Conservation (phyloP, 371 early-diverging fungal genomes). For the Rhizopus sp. region DNA sequence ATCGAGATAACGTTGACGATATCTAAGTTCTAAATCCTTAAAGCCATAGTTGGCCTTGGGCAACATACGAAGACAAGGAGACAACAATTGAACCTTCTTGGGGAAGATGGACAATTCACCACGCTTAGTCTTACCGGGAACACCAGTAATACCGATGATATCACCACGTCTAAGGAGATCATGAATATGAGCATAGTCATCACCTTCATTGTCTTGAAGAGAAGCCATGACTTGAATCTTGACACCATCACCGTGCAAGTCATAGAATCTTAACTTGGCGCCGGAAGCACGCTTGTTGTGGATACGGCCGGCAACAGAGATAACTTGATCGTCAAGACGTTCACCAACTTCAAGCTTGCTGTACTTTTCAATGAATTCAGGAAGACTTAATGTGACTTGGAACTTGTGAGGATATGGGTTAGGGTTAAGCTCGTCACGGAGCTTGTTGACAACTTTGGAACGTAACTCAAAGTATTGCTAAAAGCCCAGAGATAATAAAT, state of each 20-base stretch:
- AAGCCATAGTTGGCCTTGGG: constrained; percentile 97
- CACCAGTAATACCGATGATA: constrained; percentile 96
- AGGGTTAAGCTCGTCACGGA: constrained; percentile 77
- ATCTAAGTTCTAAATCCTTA: constrained; percentile 95
- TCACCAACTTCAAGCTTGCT: constrained; percentile 71
- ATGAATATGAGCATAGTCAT: constrained; percentile 80
- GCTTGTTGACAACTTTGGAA: constrained; percentile 78
- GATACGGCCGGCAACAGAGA: constrained; percentile 86
- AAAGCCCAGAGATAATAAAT: not conserved
- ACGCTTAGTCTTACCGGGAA: constrained; percentile 92
- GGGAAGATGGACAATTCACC: constrained; percentile 98
- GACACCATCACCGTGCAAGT: constrained; percentile 91
- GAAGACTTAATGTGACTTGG: constrained; percentile 83
- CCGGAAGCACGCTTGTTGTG: constrained; percentile 89
- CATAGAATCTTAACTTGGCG: constrained; percentile 93
- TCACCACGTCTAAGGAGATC: constrained; percentile 95
- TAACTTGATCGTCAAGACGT: constrained; percentile 66
- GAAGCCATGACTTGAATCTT: constrained; percentile 96
- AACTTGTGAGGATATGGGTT: constrained; percentile 98
- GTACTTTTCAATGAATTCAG: constrained; percentile 88
- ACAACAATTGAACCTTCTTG: constrained; percentile 80
- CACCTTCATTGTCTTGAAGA: constrained; percentile 75
- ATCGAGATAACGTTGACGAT: constrained; percentile 99
- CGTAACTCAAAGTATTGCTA: constrained; percentile 98
- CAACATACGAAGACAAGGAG: constrained; percentile 97